Base-by-base conservation (phyloP, 2,329 filamentous ascomycete species). In the Fusarium miscanthi region DNA sequence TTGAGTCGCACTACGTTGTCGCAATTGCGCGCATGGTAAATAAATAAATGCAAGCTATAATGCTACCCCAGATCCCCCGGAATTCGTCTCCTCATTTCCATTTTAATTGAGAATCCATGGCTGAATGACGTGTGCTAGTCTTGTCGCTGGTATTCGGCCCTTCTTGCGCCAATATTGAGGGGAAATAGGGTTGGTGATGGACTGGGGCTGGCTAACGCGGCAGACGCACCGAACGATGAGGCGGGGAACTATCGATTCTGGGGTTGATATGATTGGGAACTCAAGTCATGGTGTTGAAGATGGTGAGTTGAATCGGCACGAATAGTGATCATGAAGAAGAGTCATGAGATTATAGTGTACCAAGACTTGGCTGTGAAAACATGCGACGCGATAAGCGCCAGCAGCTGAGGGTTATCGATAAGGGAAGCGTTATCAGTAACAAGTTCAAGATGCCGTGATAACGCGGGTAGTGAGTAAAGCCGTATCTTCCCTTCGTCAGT, bases 131-230 rank as follows among this genome's bases (percentile, higher is more conserved):
- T 41, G 43, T 30, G 30, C 23, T 49, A 56, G 43, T 30, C 10
- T 52, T 19, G 21, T 66, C 16, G 46, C n/a, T 31, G 45, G 30
- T 12, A 69, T 69, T 69, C 66, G 66, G 66, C 38, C 66, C 66
- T 69, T 69, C 58, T 69, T 16, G n/a, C 27, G n/a, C n/a, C 48
- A 8, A 25, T 21, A 38, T 52, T 42, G 57, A 63, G 66, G 64
- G 64, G 64, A 58, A 69, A 69, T 69, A 69, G 8, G 52, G 66
- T 69, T 69, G 58, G 31, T 17, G 31, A 43, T 41, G 35, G 6
- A 10, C n/a, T 21, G 43, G 49, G 64, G 62, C 8, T 27, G 35
- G 41, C 37, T 63, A 45, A 69, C 19, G 57, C 42, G 27, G 38
- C 30, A 23, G 40, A 21, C 8, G 3, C 35, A 40, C 13, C 13